Evolutionary conservation across 306 rosid genomes (phyloP), one percentile per base, ranked within the genome.

Genomic region (Cyamopsis tetragonoloba): DNA sequence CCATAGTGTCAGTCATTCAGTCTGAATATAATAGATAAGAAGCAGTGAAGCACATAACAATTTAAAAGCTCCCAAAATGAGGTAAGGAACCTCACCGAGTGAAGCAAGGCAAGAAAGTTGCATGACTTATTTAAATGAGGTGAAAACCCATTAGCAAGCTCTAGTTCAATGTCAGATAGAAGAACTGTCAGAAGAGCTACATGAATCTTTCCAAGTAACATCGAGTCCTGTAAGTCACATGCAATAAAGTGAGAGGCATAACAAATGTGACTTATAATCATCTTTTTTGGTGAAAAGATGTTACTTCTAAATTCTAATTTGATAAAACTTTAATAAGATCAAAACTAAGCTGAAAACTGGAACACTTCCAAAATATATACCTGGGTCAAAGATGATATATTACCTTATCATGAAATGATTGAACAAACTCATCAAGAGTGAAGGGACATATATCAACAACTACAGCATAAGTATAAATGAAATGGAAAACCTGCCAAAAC

Each of bases 371-470:
- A 55, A 56, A 54, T 50, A 62, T 39, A 67, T 60, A 63, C 63
- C n/a, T 6, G 44, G 65, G 71, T 68, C 47, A 77, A 64, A 68
- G 73, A 83, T 31, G 61, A 76, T 66, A 66, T 71, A 63, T 66
- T 71, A 93, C 99, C 99, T 86, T 90, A 58, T 93, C 96, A 71
- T 85, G 92, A 86, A 93, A 86, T 54, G 99, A 86, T 81, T 88
- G 96, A 75, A 87, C 89, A 73, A 93, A 82, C 78, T 93, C 96
- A 77, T 93, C 99, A 65, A 90, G 88, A 35, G 89, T 93, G 89
- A 93, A 93, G 78, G 97, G 77, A 71, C 90, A 85, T 62, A 85
- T 68, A 71, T 83, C 84, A 42, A 83, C 77, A 42, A 80, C 73
- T 17, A 70, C 13, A 53, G 96, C 92, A 75, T 83, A 86, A 1